Evolutionary conservation across 192 early-diverging fungal species (phyloP).

Genomic region (Coemansia umbellata): DNA sequence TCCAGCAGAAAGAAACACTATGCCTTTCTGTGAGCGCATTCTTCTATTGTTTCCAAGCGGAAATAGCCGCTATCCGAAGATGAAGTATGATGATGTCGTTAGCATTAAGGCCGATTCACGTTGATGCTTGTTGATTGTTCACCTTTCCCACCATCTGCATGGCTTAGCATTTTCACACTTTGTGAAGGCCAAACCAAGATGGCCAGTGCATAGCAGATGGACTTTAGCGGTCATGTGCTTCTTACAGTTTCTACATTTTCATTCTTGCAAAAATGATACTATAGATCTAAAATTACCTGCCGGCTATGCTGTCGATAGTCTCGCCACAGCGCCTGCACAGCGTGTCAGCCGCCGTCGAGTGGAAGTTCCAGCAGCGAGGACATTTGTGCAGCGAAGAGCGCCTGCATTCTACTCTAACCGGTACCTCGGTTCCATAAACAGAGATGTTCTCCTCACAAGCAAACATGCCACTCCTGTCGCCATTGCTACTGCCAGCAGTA

Average conservation of each 20-base stretch:
- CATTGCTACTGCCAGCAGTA: neutral
- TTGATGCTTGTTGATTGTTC: too few species aligned
- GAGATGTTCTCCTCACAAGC: constrained; percentile 6
- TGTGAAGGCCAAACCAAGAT: too few species aligned
- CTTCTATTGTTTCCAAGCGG: too few species aligned
- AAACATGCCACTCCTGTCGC: constrained; percentile 1
- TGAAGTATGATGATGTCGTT: too few species aligned
- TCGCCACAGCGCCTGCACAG: constrained; percentile 62
- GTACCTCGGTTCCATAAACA: constrained; percentile 14
- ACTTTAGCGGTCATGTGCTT: neutral
- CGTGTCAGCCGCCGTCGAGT: constrained; percentile 39
- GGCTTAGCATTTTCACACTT: too few species aligned
- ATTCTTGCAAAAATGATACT: neutral
- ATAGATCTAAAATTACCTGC: neutral
- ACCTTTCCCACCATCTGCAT: too few species aligned
- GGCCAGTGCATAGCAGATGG: neutral
- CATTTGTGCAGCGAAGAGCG: constrained; percentile 62
- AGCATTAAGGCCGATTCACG: too few species aligned
- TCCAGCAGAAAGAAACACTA: too few species aligned
- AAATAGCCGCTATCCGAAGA: too few species aligned
- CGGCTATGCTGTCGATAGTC: constrained; percentile 21
- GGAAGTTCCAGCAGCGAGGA: constrained; percentile 75
- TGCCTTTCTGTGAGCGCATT: too few species aligned
- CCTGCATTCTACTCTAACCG: constrained; percentile 47
- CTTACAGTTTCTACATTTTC: neutral